phyloP scores from a whole-genome alignment of 805 yeast species.

The Helenozyma baotianmanensis region DNA sequence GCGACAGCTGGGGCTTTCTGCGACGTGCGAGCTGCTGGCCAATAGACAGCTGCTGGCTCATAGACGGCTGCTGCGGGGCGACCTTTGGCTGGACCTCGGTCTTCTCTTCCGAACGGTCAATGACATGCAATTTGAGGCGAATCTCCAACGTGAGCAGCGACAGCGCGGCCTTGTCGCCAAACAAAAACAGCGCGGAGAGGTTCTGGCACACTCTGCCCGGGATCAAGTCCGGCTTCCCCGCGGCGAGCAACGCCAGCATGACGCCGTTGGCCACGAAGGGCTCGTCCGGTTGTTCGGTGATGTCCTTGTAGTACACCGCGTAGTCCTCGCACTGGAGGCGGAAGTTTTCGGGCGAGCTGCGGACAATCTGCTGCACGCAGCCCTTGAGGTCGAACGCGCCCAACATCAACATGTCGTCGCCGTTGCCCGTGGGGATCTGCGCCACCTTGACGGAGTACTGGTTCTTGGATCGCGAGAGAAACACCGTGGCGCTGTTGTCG shows the following conservation, averaged over 20 bases:
- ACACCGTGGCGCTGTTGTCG: constrained; percentile 40
- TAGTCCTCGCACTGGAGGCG: constrained; percentile 35
- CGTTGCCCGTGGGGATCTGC: constrained; percentile 26
- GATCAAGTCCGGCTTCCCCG: constrained; percentile 24
- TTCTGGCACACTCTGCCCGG: constrained; percentile 59
- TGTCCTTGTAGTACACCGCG: constrained; percentile 43
- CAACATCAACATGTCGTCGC: constrained; percentile 29
- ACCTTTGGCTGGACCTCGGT: constrained; percentile 6
- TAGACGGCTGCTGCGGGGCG: not conserved
- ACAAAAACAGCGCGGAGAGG: constrained; percentile 41
- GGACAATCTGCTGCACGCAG: constrained; percentile 36
- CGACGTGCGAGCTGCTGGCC: constrained; percentile 4
- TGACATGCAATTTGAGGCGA: constrained; percentile 45
- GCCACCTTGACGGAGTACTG: constrained; percentile 35
- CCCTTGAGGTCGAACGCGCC: constrained; percentile 40
- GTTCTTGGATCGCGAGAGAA: constrained; percentile 34
- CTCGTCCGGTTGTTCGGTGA: constrained; percentile 46
- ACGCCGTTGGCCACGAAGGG: constrained; percentile 43
- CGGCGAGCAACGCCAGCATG: constrained; percentile 25
- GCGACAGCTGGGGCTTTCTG: constrained; percentile 6
- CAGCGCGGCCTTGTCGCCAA: constrained; percentile 29
- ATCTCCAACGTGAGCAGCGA: constrained; percentile 54
- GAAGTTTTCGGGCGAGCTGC: constrained; percentile 41
- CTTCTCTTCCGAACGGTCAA: constrained; percentile 18
- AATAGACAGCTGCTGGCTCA: not conserved